These are phyloP conservation scores for Lepidium campestre DNA, from an alignment of 441 rosid species.

Conservation along the genomic window DNA sequence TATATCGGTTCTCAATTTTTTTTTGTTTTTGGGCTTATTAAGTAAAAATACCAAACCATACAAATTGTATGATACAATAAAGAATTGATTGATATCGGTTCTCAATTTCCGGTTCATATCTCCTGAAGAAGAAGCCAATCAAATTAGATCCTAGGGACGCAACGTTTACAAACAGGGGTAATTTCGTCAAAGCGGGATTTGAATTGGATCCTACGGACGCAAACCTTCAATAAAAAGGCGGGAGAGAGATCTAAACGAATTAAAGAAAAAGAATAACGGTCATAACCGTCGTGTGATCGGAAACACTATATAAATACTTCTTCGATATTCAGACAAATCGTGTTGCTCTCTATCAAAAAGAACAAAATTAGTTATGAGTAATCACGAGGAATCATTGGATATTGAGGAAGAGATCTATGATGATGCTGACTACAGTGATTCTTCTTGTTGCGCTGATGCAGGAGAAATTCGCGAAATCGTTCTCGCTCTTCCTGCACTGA, in stretches of 20 bases:
- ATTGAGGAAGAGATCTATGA: neutral
- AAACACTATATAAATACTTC: conserved; percentile 1
- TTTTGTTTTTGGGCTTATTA: too few relatives aligned
- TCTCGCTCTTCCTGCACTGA: neutral
- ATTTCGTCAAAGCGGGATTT: neutral
- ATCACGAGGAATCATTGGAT: neutral
- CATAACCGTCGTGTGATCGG: conserved; percentile 3
- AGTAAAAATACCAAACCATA: too few relatives aligned
- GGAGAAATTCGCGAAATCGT: neutral
- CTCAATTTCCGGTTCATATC: neutral
- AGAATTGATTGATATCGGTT: neutral
- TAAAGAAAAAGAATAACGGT: neutral
- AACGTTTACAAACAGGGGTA: neutral
- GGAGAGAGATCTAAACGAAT: neutral
- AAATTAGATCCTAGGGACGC: neutral
- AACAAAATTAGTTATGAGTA: neutral
- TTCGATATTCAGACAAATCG: neutral
- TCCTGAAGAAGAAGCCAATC: neutral
- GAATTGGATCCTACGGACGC: neutral
- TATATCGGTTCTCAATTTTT: too few relatives aligned
- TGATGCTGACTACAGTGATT: neutral
- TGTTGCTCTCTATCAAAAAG: neutral
- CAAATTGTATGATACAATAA: too few relatives aligned
- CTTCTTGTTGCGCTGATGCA: neutral
- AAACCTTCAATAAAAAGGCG: conserved; percentile 15